Evolutionary conservation across 2,329 filamentous ascomycete genomes (phyloP).

Genomic region (Penicillium hordei): DNA sequence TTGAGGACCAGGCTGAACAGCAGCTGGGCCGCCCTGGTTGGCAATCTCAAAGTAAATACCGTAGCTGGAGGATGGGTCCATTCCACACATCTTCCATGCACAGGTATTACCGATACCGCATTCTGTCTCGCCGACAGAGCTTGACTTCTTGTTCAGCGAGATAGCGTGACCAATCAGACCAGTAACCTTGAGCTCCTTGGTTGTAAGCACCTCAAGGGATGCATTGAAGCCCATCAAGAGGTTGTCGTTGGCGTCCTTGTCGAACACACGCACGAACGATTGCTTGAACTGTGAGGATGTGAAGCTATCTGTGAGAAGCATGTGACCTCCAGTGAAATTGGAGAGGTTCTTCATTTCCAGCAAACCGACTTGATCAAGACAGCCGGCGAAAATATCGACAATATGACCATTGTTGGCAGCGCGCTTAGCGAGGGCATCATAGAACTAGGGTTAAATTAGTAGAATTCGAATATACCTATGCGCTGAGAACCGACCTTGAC

Average conservation of each 20-base stretch:
- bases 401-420: slow-evolving; percentile 96
- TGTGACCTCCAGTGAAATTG: slow-evolving; percentile 95
- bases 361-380: slow-evolving; percentile 93
- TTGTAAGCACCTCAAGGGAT: slow-evolving; percentile 90
- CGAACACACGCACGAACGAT: slow-evolving; percentile 94
- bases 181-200: slow-evolving; percentile 97
- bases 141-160: slow-evolving; percentile 96
- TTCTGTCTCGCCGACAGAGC: slow-evolving; percentile 94
- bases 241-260: slow-evolving; percentile 93
- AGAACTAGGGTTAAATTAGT: slow-evolving; percentile 64
- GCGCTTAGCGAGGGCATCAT: slow-evolving; percentile 89
- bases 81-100: slow-evolving; percentile 99
- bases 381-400: slow-evolving; percentile 96
- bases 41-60: slow-evolving; percentile 98
- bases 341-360: slow-evolving; percentile 97
- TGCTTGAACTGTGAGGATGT: slow-evolving; percentile 99
- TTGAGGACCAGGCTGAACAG: slow-evolving; percentile 81
- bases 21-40: slow-evolving; percentile 80
- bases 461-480: neutral
- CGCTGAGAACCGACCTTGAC: slow-evolving; percentile 67
- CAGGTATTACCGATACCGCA: slow-evolving; percentile 98
- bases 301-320: slow-evolving; percentile 97
- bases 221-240: slow-evolving; percentile 98
- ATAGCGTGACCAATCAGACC: slow-evolving; percentile 95
- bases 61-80: slow-evolving; percentile 90